Percentiles rank a stretch among this genome's conserved stretches.
Evolutionary conservation across 345 rosid genomes (phyloP).

Genomic region (Pistacia atlantica): DNA sequence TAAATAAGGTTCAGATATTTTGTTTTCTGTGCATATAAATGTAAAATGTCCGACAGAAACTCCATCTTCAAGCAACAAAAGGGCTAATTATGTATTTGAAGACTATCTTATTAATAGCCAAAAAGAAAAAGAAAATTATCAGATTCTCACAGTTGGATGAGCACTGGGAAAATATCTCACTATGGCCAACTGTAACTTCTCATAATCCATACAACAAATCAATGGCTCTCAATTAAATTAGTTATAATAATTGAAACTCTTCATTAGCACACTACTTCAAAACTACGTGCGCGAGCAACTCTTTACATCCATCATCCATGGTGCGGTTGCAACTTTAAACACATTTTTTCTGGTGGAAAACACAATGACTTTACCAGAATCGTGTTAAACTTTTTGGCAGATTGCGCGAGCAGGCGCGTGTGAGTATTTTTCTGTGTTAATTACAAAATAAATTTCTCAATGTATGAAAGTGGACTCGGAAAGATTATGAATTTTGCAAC

Average conservation of each 20-base stretch:
- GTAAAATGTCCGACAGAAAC: background rate
- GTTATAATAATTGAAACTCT: background rate
- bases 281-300: no score
- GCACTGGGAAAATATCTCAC: slow-evolving; percentile 10
- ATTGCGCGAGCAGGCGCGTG: background rate
- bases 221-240: slow-evolving; percentile 2
- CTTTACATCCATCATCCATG: no score
- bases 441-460: background rate
- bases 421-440: background rate
- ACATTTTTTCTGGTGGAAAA: no score
- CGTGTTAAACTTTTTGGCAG: no score
- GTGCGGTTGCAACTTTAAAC: no score
- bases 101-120: no score
- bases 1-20: slow-evolving; percentile 9
- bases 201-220: background rate
- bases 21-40: background rate
- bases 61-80: background rate
- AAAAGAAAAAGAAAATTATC: background rate
- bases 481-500: background rate
- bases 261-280: background rate
- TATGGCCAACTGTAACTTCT: slow-evolving; percentile 4
- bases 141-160: slow-evolving; percentile 7
- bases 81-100: no score
- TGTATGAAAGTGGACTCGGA: background rate
- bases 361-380: no score